Conservation (phyloP, 2,329 filamentous ascomycete species). For the Fusarium subtropicale region DNA sequence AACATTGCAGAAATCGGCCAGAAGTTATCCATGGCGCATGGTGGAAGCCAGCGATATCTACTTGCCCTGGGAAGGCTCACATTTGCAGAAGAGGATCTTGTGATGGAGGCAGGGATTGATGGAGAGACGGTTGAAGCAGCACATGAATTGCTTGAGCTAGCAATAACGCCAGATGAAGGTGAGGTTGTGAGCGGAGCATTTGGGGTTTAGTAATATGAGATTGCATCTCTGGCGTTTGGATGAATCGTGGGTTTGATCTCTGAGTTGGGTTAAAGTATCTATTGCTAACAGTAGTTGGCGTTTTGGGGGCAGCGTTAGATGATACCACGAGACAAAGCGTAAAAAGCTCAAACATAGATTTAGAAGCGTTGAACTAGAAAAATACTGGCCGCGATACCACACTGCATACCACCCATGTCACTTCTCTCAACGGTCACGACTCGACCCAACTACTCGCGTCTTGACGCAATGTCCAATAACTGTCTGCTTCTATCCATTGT, state of each 20-base stretch:
- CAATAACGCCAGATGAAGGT: slow-evolving; percentile 79
- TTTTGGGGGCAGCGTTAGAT: slow-evolving; percentile 22
- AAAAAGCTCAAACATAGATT: background rate
- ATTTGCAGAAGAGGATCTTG: slow-evolving; percentile 81
- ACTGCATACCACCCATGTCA: background rate
- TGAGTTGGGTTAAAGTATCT: slow-evolving; percentile 1
- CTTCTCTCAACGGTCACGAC: background rate
- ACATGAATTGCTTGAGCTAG: slow-evolving; percentile 82
- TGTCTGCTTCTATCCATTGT: slow-evolving; percentile 29
- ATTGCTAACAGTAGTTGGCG: background rate
- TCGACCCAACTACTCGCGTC: background rate
- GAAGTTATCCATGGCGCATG: slow-evolving; percentile 76
- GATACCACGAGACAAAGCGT: slow-evolving; percentile 20
- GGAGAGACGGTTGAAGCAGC: slow-evolving; percentile 84
- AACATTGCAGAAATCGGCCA: slow-evolving; percentile 70
- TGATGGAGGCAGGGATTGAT: slow-evolving; percentile 81
- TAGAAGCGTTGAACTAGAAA: background rate
- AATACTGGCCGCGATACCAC: background rate
- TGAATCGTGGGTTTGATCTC: slow-evolving; percentile 4
- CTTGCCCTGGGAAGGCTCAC: slow-evolving; percentile 85
- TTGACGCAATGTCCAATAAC: background rate
- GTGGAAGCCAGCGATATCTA: slow-evolving; percentile 84
- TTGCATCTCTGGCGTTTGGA: slow-evolving; percentile 31
- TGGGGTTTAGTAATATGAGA: slow-evolving; percentile 47
- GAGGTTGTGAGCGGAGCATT: slow-evolving; percentile 59